These are phyloP conservation scores for Hypoxylon subgilvum DNA, from an alignment of 495 filamentous ascomycete species.

Conservation along the genomic window DNA sequence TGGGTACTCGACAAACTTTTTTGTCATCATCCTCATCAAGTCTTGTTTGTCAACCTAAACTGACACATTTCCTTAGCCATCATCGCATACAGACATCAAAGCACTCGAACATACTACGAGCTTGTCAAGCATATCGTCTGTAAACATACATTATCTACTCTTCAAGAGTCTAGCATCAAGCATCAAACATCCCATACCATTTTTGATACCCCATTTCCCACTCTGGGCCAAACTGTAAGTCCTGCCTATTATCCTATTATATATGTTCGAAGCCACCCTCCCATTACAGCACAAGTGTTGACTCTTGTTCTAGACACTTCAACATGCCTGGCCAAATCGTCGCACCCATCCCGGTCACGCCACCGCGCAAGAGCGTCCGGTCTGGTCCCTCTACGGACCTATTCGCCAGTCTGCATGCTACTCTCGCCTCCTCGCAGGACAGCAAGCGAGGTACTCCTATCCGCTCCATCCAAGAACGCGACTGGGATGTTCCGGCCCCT, in stretches of 20 bases:
- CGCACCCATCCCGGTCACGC: constrained; percentile 52
- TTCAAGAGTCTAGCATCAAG: not conserved
- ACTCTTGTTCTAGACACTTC: constrained; percentile 22
- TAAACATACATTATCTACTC: constrained; percentile 16
- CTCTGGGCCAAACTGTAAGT: constrained; percentile 11
- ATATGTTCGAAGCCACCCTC: not conserved
- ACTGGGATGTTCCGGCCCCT: constrained; percentile 57
- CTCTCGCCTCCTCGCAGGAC: constrained; percentile 47
- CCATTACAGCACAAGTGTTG: not conserved
- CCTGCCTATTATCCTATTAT: too few relatives aligned
- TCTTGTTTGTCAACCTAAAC: not conserved
- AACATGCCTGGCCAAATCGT: constrained; percentile 56
- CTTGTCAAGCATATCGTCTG: constrained; percentile 5
- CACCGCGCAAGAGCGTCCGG: constrained; percentile 45
- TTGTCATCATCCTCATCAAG: too few relatives aligned
- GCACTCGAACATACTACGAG: constrained; percentile 19
- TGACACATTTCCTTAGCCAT: not conserved
- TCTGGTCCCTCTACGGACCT: constrained; percentile 52
- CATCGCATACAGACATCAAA: constrained; percentile 7
- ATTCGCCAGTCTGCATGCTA: constrained; percentile 54
- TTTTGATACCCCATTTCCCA: not conserved
- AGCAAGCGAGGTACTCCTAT: constrained; percentile 46
- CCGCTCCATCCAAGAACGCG: constrained; percentile 54
- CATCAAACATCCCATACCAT: not conserved
- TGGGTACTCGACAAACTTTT: not conserved